Evolutionary conservation across 2,329 filamentous ascomycete genomes (phyloP).

Genomic region (Colletotrichum trifolii): DNA sequence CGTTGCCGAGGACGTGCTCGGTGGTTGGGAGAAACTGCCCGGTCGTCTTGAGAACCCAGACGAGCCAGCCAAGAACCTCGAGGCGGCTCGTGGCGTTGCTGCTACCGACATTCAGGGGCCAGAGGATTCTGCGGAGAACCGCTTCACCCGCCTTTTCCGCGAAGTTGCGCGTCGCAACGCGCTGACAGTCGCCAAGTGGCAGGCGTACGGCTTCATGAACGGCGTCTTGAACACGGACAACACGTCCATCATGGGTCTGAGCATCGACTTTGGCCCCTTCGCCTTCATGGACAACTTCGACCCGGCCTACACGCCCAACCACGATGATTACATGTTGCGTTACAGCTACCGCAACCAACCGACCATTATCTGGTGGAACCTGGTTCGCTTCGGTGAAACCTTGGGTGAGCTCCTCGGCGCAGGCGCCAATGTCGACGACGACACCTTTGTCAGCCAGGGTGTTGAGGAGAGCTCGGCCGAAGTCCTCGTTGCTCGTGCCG

Average conservation of each 20-base stretch:
- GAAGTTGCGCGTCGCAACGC: conserved; percentile 90
- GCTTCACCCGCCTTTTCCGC: conserved; percentile 87
- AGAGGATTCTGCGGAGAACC: conserved; percentile 78
- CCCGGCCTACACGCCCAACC: conserved; percentile 93
- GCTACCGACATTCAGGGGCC: conserved; percentile 74
- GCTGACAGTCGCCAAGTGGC: conserved; percentile 89
- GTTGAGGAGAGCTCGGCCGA: conserved; percentile 75
- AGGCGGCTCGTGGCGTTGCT: conserved; percentile 63
- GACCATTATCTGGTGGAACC: conserved; percentile 98
- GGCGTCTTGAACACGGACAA: conserved; percentile 98
- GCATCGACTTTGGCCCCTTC: conserved; percentile 95
- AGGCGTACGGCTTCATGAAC: conserved; percentile 99
- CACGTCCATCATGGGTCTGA: conserved; percentile 88
- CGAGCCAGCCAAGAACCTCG: conserved; percentile 57
- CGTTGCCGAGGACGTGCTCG: conserved; percentile 86
- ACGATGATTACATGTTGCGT: conserved; percentile 88
- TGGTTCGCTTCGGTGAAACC: conserved; percentile 89
- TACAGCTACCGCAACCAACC: conserved; percentile 96
- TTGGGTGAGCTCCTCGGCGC: conserved; percentile 89
- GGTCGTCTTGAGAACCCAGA: conserved; percentile 65
- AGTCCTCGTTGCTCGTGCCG: conserved; percentile 80
- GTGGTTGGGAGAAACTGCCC: conserved; percentile 87
- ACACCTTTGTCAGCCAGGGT: conserved; percentile 77
- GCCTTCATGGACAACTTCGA: conserved; percentile 99
- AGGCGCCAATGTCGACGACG: conserved; percentile 76